Percentiles rank a stretch among this genome's conserved stretches.
These are phyloP conservation scores for Dactylis glomerata DNA, from an alignment of 176 grass and related monocot species.

Conservation along the genomic window DNA sequence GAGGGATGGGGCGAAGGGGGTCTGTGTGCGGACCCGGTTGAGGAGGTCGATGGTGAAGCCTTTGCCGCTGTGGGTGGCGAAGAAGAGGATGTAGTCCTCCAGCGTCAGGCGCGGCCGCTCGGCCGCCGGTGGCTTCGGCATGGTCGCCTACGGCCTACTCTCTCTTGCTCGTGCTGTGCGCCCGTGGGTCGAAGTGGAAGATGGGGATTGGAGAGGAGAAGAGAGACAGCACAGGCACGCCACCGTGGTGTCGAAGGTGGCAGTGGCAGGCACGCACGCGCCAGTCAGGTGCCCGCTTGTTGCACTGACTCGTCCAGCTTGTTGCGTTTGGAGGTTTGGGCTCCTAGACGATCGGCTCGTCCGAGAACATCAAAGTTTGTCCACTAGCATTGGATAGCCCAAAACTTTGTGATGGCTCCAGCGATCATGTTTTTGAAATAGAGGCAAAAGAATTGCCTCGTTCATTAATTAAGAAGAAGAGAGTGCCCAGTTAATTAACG, in stretches of 20 bases:
- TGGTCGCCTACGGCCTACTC: not conserved
- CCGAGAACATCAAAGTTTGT: no score
- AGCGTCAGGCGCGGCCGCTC: conserved; percentile 44
- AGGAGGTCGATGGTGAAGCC: conserved; percentile 41
- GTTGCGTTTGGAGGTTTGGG: no score
- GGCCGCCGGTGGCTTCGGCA: not conserved
- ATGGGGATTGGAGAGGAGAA: not conserved
- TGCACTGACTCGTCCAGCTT: no score
- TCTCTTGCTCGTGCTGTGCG: not conserved
- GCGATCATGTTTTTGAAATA: no score
- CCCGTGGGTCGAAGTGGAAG: not conserved
- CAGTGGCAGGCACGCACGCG: no score
- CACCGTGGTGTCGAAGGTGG: not conserved
- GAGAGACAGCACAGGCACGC: not conserved
- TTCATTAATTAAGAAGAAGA: no score
- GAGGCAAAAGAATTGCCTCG: no score
- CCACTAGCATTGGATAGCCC: no score
- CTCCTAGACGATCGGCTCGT: no score
- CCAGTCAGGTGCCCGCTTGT: no score
- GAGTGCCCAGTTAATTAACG: no score
- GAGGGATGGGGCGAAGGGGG: not conserved
- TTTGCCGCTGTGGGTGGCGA: conserved; percentile 34
- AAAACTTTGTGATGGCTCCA: no score
- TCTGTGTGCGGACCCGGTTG: conserved; percentile 37
- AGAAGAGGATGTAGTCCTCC: conserved; percentile 70